Evolutionary conservation across 2,329 filamentous ascomycete genomes (phyloP), one percentile per base, ranked within the genome.

Genomic region (Talaromyces sp.): DNA sequence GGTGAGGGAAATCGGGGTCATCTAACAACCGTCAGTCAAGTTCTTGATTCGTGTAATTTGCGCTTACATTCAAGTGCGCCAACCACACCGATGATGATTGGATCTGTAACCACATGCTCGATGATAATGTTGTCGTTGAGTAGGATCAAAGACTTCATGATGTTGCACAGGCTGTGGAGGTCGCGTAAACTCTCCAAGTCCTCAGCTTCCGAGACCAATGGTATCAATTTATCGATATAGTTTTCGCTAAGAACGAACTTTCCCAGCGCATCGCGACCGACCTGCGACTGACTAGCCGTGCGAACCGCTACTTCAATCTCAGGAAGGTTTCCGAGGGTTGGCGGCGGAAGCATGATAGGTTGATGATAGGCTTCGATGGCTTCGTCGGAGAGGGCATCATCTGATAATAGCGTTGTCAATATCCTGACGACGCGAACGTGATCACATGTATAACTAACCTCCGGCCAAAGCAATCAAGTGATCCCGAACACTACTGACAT

Each of bases 41-140:
- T 61, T 48, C 13, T 31, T 31, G 10, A 25, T 48, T 10, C 15
- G 31, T 21, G 17, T 36, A 21, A 46, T 33, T 25, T 21, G 31
- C 17, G 35, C 48, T 66, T 75, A 84, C 81, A 99, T 78, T 99
- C 94, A 62, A 99, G 79, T 22, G 94, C 94, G 60, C 94, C 94
- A 37, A 99, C 92, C 25, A 97, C 93, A 17, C 93, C 94, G 64
- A 96, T 77, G 45, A 97, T 86, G 64, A 92, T 88, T 59, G 91
- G 85, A 74, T 97, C 93, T 13, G 89, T 90, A 25, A 99, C 92
- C 13, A 93, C 89, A 65, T 91, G 87, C 74, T 99, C 94, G 67
- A 99, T 96, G 63, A 99, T 96, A 60, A 86, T 83, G 31, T 89
- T 96, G 71, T 99, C 94, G 76, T 97, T 99, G 62, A 97, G 84